phyloP scores from a whole-genome alignment of 306 rosid genomes.

The Carpinus viminea region DNA sequence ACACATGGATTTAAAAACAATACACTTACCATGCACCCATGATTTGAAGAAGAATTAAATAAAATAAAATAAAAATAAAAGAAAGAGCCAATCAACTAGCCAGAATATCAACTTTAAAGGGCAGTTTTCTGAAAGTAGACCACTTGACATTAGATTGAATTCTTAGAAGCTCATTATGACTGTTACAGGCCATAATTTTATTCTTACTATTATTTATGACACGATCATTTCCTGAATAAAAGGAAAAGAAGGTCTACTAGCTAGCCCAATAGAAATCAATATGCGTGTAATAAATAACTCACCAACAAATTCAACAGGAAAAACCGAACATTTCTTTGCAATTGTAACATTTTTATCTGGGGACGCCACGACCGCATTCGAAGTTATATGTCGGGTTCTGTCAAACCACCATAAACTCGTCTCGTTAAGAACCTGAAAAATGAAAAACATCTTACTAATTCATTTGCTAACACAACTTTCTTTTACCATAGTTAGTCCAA shows the following conservation, averaged over 20 bases:
- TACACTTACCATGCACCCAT: neutral
- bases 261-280: neutral
- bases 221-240: conserved; percentile 3
- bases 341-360: conserved; percentile 91
- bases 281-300: conserved; percentile 31
- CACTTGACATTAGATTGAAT: neutral
- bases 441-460: conserved; percentile 1
- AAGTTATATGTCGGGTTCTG: conserved; percentile 69
- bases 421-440: conserved; percentile 78
- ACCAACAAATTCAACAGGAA: conserved; percentile 98
- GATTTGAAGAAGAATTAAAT: neutral
- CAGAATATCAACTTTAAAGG: neutral
- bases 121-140: neutral
- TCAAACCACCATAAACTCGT: conserved; percentile 99
- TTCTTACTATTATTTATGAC: neutral
- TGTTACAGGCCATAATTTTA: neutral
- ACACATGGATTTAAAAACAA: conserved; percentile 2
- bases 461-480: neutral
- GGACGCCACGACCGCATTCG: conserved; percentile 73
- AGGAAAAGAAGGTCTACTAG: conserved; percentile 2
- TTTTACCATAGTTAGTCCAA: conserved; percentile 7
- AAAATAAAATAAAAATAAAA: neutral
- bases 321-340: conserved; percentile 90
- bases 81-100: neutral
- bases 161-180: conserved; percentile 2